Base-by-base conservation (phyloP, 495 filamentous ascomycete genomes). In the Podospora pseudocomata region DNA sequence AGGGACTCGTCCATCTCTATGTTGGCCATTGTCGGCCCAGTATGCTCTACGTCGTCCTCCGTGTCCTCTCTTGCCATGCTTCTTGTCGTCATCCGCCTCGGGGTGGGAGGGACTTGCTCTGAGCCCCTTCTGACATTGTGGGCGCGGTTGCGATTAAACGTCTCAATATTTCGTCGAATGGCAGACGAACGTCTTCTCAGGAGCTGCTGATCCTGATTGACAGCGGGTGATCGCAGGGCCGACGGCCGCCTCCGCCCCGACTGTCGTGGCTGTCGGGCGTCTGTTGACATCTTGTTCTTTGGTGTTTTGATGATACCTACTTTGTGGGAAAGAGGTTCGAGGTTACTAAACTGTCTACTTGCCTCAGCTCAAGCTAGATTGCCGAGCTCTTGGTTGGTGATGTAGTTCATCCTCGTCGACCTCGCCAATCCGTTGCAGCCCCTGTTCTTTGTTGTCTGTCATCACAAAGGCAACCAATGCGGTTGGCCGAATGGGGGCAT, bases 121-220 rank as follows among this genome's bases (percentile, higher is more conserved):
- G 34, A 27, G 15, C 30, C 5, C 5, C 59, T 64, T 13, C 34
- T 19, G 20, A 67, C 57, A 3, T 55, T 62, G 32, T 67, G 16
- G 57, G 32, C 30, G 13, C 64, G 65, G 55, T 75, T 75, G 0
- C 44, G 63, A 23, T 60, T 23, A 20, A 75, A 75, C 26, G 7
- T 73, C 44, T 68, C 63, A 44, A 65, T 55, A 59, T 23, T 62
- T 59, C 58, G 68, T 58, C 57, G 32, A 20, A 61, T 55, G 0
- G 67, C 30, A 2, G 67, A 69, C 26, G 30, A 60, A 32, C 63
- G 67, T 60, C 63, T 65, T 23, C 62, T 60, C n/a, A 23, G 49
- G 23, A 11, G 15, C 3, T 20, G 57, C 20, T 54, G 58, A 55
- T 20, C 23, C 13, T 60, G 27, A 30, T 30, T 7, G 32, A 20